Conservation (phyloP, 2,329 filamentous ascomycete species). For the Pyrenochaeta sp. region DNA sequence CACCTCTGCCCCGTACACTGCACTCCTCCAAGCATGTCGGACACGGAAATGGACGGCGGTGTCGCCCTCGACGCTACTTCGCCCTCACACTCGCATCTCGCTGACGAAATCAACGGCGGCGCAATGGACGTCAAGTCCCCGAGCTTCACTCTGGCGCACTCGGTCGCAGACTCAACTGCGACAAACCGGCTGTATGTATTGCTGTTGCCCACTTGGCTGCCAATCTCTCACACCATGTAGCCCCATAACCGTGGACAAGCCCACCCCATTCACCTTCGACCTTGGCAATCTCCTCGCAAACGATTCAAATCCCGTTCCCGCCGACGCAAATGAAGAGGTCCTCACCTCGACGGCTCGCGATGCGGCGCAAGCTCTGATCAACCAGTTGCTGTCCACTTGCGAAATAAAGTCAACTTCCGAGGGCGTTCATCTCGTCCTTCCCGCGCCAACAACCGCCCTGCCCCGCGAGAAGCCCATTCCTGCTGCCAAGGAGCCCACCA, state of each 20-base stretch:
- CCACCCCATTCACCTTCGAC: conserved; percentile 91
- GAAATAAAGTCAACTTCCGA: conserved; percentile 72
- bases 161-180: conserved; percentile 43
- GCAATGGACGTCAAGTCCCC: conserved; percentile 43
- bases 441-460: conserved; percentile 71
- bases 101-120: conserved; percentile 38
- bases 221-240: conserved; percentile 25
- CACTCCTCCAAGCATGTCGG: conserved; percentile 25
- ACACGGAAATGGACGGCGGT: conserved; percentile 42
- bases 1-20: conserved; percentile 4
- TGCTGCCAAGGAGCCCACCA: conserved; percentile 80
- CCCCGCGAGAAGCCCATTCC: conserved; percentile 94
- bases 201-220: conserved; percentile 1
- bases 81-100: conserved; percentile 36
- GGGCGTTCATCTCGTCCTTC: conserved; percentile 81
- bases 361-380: conserved; percentile 89
- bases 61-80: conserved; percentile 26
- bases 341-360: conserved; percentile 81
- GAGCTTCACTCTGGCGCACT: conserved; percentile 29
- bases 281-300: conserved; percentile 84
- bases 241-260: conserved; percentile 65
- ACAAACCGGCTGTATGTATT: conserved; percentile 40
- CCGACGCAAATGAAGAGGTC: conserved; percentile 67
- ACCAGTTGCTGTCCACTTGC: conserved; percentile 91
- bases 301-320: conserved; percentile 82